Evolutionary conservation across 1,139 yeast species (phyloP).

Genomic region (Pichia norvegensis): DNA sequence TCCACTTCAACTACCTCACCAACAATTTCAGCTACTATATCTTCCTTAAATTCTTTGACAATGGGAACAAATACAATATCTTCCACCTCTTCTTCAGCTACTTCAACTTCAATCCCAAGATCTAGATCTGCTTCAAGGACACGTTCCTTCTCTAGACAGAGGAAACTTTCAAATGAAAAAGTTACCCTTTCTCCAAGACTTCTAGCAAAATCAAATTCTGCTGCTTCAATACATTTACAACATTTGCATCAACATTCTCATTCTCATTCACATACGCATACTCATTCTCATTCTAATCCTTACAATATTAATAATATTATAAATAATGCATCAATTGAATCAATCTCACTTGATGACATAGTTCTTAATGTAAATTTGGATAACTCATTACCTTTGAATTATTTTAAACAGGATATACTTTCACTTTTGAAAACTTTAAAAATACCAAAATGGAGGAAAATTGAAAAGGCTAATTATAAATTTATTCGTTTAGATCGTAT

Average conservation of each 20-base stretch:
- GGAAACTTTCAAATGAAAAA: background rate
- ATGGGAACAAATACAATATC: background rate
- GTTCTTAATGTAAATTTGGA: constrained; percentile 42
- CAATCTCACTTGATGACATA: constrained; percentile 7
- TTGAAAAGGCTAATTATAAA: constrained; percentile 26
- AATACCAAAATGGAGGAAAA: constrained; percentile 63
- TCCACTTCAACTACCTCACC: background rate
- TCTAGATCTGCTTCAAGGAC: background rate
- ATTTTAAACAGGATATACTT: constrained; percentile 75
- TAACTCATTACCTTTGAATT: constrained; percentile 69
- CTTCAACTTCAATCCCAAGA: background rate
- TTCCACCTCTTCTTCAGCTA: background rate
- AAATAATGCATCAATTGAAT: background rate
- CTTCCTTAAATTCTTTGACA: background rate
- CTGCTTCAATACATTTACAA: background rate
- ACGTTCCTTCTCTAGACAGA: background rate
- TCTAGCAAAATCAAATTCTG: background rate
- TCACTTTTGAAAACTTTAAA: constrained; percentile 55
- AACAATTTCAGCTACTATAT: background rate
- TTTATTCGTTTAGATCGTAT: constrained; percentile 54
- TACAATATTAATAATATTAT: constrained; percentile 4
- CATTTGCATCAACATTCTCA: constrained; percentile 6
- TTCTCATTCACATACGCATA: constrained; percentile 6
- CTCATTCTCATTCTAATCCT: constrained; percentile 1
- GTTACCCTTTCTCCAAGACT: background rate